Conservation (phyloP, 768 basidiomycete genomes). For the Dendrothele bispora region DNA sequence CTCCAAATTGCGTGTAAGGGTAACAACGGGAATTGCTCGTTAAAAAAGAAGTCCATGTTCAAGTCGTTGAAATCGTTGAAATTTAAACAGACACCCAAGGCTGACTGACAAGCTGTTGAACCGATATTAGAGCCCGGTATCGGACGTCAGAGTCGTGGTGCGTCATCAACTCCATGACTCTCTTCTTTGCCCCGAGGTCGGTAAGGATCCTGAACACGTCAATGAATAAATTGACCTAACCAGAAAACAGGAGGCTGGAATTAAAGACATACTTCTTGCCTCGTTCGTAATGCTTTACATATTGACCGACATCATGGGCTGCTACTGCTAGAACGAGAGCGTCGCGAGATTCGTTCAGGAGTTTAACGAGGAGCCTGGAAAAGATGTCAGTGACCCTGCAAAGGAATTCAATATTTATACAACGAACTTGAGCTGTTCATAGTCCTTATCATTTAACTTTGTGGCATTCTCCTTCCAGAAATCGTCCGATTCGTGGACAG, state of each 20-base stretch:
- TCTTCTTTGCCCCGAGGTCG: slow-evolving; percentile 82
- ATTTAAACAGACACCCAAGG: slow-evolving; percentile 67
- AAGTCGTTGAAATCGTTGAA: too few relatives aligned
- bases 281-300: slow-evolving; percentile 86
- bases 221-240: too few relatives aligned
- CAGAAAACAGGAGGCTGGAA: not conserved
- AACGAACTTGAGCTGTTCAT: slow-evolving; percentile 78
- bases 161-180: slow-evolving; percentile 91
- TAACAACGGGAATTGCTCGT: too few relatives aligned
- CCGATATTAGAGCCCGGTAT: slow-evolving; percentile 88
- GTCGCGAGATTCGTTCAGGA: slow-evolving; percentile 71
- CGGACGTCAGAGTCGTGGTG: slow-evolving; percentile 86
- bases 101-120: slow-evolving; percentile 90
- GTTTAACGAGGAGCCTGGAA: slow-evolving; percentile 66
- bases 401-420: not conserved
- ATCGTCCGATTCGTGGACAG: slow-evolving; percentile 92
- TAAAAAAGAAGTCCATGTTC: too few relatives aligned
- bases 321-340: slow-evolving; percentile 86
- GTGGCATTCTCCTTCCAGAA: slow-evolving; percentile 97
- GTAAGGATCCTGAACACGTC: slow-evolving; percentile 60
- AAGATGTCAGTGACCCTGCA: not conserved
- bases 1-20: too few relatives aligned
- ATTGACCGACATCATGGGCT: slow-evolving; percentile 90
- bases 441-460: slow-evolving; percentile 82
- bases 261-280: slow-evolving; percentile 74